Conservation (phyloP, 192 early-diverging fungal genomes). For the Backusella liffmaniae region DNA sequence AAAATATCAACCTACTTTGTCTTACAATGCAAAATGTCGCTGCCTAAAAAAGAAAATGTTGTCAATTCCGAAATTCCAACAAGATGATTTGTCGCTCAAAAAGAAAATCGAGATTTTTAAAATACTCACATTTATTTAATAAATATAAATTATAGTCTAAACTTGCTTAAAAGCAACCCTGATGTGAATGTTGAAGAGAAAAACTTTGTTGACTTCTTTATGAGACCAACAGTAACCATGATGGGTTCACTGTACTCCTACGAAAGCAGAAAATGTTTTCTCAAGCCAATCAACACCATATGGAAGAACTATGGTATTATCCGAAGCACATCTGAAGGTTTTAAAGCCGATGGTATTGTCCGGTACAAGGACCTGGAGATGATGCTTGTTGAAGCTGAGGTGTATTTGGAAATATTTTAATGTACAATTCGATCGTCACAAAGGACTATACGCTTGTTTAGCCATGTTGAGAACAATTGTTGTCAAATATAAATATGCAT, state of each 20-base stretch:
- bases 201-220: not conserved
- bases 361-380: not conserved
- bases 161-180: not conserved
- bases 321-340: not conserved
- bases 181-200: not conserved
- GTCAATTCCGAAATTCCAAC: no score
- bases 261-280: not conserved
- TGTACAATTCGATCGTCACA: not conserved
- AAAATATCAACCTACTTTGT: no score
- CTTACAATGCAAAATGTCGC: no score
- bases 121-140: no score
- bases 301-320: not conserved
- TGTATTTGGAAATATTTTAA: not conserved
- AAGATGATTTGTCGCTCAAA: no score
- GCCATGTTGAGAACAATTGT: not conserved
- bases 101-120: no score
- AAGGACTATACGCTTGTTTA: not conserved
- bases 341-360: not conserved
- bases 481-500: not conserved
- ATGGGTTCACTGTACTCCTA: not conserved
- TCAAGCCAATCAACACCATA: not conserved
- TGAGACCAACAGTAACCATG: not conserved
- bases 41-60: no score
- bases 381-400: not conserved
- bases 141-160: not conserved